phyloP scores from a whole-genome alignment of 139 green algal genomes.

The Tetradesmus lagerheimii region DNA sequence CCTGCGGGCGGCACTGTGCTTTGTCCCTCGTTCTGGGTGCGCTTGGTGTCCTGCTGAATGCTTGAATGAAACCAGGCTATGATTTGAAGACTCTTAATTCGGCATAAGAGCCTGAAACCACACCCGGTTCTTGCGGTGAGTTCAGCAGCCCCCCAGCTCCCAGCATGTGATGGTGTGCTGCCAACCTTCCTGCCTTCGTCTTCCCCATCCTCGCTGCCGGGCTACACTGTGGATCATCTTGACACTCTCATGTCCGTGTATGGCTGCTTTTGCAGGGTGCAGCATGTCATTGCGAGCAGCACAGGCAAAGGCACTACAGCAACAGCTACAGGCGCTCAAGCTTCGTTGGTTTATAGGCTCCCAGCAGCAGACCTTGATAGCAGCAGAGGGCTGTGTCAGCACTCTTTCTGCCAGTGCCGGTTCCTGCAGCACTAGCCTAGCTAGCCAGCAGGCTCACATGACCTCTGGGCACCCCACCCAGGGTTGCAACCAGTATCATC shows the following conservation, averaged over 20 bases:
- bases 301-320: conserved; percentile 21
- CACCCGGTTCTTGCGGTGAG: neutral
- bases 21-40: neutral
- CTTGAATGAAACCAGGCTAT: neutral
- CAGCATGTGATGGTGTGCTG: neutral
- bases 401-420: neutral
- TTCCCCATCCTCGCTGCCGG: neutral
- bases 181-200: neutral
- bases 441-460: neutral
- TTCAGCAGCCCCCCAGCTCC: neutral
- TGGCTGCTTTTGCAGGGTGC: neutral
- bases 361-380: neutral
- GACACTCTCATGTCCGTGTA: neutral
- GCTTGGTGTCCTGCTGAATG: neutral
- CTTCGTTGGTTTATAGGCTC: neutral
- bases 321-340: conserved; percentile 10
- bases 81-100: neutral
- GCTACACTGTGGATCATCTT: neutral
- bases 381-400: neutral
- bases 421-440: neutral
- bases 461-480: neutral
- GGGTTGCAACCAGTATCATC: neutral
- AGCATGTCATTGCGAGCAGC: conserved; percentile 26
- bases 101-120: neutral
- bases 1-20: neutral